Conservation (phyloP, 2,329 filamentous ascomycete genomes). For the Clarireedia paspali region DNA sequence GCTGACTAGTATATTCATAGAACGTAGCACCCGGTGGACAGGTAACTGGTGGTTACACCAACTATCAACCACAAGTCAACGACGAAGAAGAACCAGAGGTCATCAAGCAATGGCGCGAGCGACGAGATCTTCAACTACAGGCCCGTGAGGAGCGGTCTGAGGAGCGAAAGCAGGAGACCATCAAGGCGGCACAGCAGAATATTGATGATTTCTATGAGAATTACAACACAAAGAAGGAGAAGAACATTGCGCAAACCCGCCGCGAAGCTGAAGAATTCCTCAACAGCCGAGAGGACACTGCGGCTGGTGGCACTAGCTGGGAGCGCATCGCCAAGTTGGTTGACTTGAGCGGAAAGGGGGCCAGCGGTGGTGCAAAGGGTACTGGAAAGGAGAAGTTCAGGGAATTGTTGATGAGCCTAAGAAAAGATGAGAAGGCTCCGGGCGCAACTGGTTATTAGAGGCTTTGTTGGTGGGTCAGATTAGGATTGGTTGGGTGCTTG, state of each 20-base stretch:
- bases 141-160: conserved; percentile 81
- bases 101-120: conserved; percentile 86
- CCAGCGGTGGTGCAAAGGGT: conserved; percentile 76
- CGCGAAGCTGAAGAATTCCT: conserved; percentile 93
- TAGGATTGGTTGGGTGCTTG: conserved; percentile 5
- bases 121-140: conserved; percentile 72
- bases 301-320: conserved; percentile 94
- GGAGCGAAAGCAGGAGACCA: conserved; percentile 73
- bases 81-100: conserved; percentile 84
- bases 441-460: conserved; percentile 55
- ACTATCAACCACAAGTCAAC: conserved; percentile 30
- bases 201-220: conserved; percentile 99
- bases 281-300: conserved; percentile 80
- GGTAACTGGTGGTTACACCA: conserved; percentile 59
- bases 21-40: conserved; percentile 66
- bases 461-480: background rate
- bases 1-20: conserved; percentile 33
- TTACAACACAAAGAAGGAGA: conserved; percentile 98
- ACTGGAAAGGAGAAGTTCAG: conserved; percentile 96
- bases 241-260: conserved; percentile 78
- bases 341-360: conserved; percentile 91
- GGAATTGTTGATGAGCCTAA: conserved; percentile 76
- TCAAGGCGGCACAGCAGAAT: conserved; percentile 84
- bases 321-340: conserved; percentile 96
- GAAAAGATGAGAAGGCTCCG: conserved; percentile 85